These are phyloP conservation scores for Pythium brassicae DNA, from an alignment of 352 stramenopile genomes.

Conservation along the genomic window DNA sequence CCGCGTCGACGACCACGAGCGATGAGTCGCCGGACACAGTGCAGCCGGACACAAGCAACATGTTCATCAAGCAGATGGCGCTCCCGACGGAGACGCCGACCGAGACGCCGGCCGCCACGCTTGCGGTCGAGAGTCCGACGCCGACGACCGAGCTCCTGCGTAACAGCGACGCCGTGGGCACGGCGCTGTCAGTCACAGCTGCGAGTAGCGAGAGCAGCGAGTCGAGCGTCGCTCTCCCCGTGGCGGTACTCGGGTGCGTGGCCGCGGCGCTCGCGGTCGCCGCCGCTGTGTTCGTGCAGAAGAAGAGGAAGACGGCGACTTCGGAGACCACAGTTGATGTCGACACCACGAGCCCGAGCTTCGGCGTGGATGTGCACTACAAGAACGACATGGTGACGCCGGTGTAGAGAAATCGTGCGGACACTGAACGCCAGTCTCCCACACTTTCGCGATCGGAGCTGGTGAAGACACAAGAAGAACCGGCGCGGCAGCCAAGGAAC, in stretches of 20 bases:
- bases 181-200: background rate
- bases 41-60: constrained; percentile 1
- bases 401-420: constrained; percentile 6
- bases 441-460: too few relatives aligned
- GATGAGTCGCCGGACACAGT: background rate
- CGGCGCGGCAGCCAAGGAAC: background rate
- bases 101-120: constrained; percentile 3
- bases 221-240: constrained; percentile 7
- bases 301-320: constrained; percentile 6
- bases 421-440: background rate
- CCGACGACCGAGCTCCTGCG: constrained; percentile 4
- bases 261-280: constrained; percentile 13
- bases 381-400: constrained; percentile 20
- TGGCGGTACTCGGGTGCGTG: constrained; percentile 10
- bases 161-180: constrained; percentile 7
- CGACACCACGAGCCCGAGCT: constrained; percentile 5
- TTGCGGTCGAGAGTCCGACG: constrained; percentile 6
- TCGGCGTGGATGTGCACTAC: constrained; percentile 11
- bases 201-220: background rate
- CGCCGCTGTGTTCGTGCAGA: constrained; percentile 9
- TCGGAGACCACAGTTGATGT: background rate
- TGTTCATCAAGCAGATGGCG: constrained; percentile 15
- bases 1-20: constrained; percentile 3
- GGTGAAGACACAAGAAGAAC: background rate
- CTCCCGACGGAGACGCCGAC: constrained; percentile 5